Evolutionary conservation across 805 yeast genomes (phyloP).

Genomic region (Cyberlindnera mississippiensis): DNA sequence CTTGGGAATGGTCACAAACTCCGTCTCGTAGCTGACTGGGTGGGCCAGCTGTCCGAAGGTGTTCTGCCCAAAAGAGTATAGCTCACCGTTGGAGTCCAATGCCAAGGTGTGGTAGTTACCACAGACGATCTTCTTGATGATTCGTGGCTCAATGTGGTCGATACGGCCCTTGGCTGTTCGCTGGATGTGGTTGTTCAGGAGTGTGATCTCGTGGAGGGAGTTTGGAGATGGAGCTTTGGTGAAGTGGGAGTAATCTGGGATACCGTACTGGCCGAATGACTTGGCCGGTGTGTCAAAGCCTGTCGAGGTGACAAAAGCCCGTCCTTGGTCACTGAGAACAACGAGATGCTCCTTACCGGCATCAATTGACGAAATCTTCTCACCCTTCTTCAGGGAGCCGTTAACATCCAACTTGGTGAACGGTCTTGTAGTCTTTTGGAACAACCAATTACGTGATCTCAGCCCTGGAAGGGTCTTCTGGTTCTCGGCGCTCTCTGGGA

Average conservation of each 20-base stretch:
- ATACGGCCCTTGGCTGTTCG: constrained; percentile 24
- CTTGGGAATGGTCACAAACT: constrained; percentile 67
- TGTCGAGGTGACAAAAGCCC: constrained; percentile 40
- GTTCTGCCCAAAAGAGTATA: constrained; percentile 88
- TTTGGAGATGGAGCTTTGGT: constrained; percentile 48
- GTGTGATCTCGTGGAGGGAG: constrained; percentile 48
- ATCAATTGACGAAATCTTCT: constrained; percentile 45
- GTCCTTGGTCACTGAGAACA: constrained; percentile 7
- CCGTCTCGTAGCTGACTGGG: constrained; percentile 61
- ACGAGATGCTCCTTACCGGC: constrained; percentile 70
- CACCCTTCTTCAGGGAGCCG: constrained; percentile 33
- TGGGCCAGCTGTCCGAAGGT: constrained; percentile 81
- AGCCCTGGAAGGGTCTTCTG: constrained; percentile 13
- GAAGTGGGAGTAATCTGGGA: constrained; percentile 68
- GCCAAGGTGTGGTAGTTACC: constrained; percentile 75
- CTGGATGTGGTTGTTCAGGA: constrained; percentile 43
- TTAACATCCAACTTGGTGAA: constrained; percentile 8
- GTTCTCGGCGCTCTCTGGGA: constrained; percentile 27
- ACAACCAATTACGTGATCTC: constrained; percentile 15
- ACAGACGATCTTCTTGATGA: constrained; percentile 57
- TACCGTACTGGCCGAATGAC: constrained; percentile 78
- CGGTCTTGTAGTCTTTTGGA: constrained; percentile 8
- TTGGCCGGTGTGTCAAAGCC: constrained; percentile 36
- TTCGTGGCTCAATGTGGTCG: constrained; percentile 34
- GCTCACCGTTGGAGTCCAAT: constrained; percentile 56